Base-by-base conservation (phyloP, 306 rosid genomes). In the Inga leiocalycina region DNA sequence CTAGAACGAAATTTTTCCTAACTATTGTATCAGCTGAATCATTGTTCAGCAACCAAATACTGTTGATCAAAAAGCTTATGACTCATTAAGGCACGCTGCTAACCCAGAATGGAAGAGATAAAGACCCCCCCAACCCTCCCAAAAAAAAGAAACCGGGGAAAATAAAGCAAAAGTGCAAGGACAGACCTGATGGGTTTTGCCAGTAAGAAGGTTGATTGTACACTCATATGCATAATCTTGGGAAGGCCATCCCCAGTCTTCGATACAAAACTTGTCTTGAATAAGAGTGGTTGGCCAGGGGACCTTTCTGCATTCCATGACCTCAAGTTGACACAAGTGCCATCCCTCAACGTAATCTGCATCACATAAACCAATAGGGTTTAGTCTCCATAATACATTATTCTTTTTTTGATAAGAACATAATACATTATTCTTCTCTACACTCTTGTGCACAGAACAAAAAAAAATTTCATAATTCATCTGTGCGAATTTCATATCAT, bases 161-260 rank as follows among this genome's bases (percentile, higher is more conserved):
- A 56, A 5, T 12, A 15, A 70, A 22, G 34, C 70, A 61, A 24
- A 71, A 79, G 37, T 41, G 39, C 32, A 74, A 54, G 72, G 62
- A 77, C 74, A 14, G 71, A 93, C 99, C 98, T 96, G 98, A 89
- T 96, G 99, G 41, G 98, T 96, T 84, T 88, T 86, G 83, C 99
- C 99, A 41, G 98, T 96, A 84, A 96, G 83, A 82, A 96, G 99
- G 90, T 90, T 92, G 90, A 96, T 90, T 86, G 90, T 93, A 81
- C 97, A 96, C 74, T 96, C 99, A n/a, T 92, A 96, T 0, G 98
- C 99, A 79, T 81, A 75, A 85, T 88, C 93, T 85, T 90, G 86
- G 74, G 89, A 90, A 48, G 93, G 91, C 99, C 98, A 96, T 44
- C 93, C 91, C 82, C 89, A 90, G 76, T 91, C 93, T 76, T 93